These are phyloP conservation scores for Boletales sp. DNA, from an alignment of 768 basidiomycete genomes.

Conservation along the genomic window DNA sequence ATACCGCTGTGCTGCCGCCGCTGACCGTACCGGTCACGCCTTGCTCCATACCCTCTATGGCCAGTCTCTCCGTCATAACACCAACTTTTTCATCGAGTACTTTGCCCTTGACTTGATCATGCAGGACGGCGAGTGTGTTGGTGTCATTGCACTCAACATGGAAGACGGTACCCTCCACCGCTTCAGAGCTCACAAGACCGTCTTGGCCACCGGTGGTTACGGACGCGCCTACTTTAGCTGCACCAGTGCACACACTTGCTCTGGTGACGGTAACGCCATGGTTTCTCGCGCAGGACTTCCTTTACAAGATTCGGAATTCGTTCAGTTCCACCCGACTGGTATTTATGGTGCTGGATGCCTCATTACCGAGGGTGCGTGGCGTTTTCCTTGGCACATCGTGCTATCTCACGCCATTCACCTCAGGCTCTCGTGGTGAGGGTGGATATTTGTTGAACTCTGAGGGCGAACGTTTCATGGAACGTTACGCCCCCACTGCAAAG, in stretches of 20 bases:
- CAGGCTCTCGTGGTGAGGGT: conserved; percentile 98
- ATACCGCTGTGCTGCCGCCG: conserved; percentile 97
- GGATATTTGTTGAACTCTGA: conserved; percentile 97
- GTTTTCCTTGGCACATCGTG: not conserved
- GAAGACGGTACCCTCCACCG: conserved; percentile 99
- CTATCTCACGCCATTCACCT: not conserved
- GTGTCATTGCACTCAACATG: conserved; percentile 99
- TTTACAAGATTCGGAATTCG: conserved; percentile 95
- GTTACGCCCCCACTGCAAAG: conserved; percentile 98
- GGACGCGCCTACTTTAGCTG: conserved; percentile 98
- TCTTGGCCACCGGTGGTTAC: conserved; percentile 97
- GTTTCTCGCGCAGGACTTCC: conserved; percentile 94
- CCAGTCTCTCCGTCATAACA: conserved; percentile 97
- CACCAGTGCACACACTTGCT: conserved; percentile 98
- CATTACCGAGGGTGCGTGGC: conserved; percentile 84
- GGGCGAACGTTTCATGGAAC: conserved; percentile 99
- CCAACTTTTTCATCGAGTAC: conserved; percentile 99
- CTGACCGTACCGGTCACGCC: conserved; percentile 98
- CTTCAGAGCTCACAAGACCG: conserved; percentile 98
- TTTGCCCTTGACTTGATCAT: conserved; percentile 99
- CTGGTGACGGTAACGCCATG: conserved; percentile 99
- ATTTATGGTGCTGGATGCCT: conserved; percentile 99
- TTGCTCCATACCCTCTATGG: conserved; percentile 98
- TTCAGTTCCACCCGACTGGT: conserved; percentile 99
- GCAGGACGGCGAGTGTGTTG: conserved; percentile 98